phyloP scores from a whole-genome alignment of 176 grass and related monocot genomes.

The Bothriochloa decipiens region DNA sequence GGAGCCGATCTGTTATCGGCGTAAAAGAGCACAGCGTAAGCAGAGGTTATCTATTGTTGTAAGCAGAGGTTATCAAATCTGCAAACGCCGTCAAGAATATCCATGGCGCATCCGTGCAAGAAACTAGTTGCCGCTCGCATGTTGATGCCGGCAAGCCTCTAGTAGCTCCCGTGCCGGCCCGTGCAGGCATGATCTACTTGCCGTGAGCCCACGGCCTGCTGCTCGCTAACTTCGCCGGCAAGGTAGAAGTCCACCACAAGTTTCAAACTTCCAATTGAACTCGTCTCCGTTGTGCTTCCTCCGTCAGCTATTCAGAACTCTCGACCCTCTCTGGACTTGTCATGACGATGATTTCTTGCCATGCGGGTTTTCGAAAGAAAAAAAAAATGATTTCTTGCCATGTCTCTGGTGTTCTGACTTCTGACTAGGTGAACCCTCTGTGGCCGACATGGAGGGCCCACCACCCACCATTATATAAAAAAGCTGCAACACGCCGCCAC shows the following conservation, averaged over 20 bases:
- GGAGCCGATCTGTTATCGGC: neutral
- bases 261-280: neutral
- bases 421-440: neutral
- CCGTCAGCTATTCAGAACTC: neutral
- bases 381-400: too few relatives aligned
- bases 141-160: neutral
- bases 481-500: neutral
- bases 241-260: constrained; percentile 10
- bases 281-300: neutral
- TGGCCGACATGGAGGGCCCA: neutral
- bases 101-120: constrained; percentile 31
- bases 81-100: constrained; percentile 26
- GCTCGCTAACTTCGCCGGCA: constrained; percentile 24
- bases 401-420: neutral
- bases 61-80: neutral
- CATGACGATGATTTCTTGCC: neutral
- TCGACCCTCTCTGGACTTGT: neutral
- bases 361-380: too few relatives aligned
- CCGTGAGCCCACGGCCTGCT: constrained; percentile 35
- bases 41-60: too few relatives aligned
- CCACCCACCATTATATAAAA: neutral
- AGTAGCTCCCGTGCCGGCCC: neutral
- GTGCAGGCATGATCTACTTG: constrained; percentile 9
- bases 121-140: neutral
- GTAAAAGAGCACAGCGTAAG: neutral